phyloP scores from a whole-genome alignment of 2,329 filamentous ascomycete species.

The Colletotrichum sp. region DNA sequence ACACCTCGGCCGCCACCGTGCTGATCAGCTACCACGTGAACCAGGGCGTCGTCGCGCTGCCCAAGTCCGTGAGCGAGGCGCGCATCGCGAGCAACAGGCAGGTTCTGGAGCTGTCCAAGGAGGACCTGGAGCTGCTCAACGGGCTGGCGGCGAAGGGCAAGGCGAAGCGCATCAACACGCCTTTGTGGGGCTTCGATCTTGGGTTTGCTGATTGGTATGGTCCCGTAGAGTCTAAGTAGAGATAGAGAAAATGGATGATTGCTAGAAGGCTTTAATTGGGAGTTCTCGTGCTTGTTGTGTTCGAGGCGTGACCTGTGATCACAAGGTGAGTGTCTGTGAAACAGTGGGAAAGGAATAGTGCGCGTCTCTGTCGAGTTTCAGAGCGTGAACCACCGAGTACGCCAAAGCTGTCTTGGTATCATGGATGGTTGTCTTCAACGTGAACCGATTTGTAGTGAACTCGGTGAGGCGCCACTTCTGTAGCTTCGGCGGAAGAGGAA shows the following conservation, averaged over 20 bases:
- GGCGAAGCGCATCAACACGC: neutral
- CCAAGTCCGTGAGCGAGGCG: neutral
- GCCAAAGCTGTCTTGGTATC: too few relatives aligned
- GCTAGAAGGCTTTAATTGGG: neutral
- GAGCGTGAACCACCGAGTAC: neutral
- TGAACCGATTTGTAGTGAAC: too few relatives aligned
- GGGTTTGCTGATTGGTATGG: neutral
- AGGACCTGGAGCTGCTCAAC: neutral
- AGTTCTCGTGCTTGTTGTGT: neutral
- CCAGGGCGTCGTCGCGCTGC: neutral
- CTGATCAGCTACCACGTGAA: neutral
- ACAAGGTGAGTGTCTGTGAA: neutral
- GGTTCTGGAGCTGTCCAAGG: neutral
- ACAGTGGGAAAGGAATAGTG: neutral
- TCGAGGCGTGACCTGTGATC: neutral
- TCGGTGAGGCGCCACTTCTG: fast-evolving
- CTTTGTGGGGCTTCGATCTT: neutral
- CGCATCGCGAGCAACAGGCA: neutral
- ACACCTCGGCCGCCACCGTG: neutral
- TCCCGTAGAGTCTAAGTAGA: neutral
- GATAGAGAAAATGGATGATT: fast-evolving
- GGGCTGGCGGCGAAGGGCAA: neutral
- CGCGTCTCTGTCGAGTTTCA: neutral
- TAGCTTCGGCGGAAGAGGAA: too few relatives aligned
- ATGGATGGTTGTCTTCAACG: too few relatives aligned